Conservation (phyloP, 2,329 filamentous ascomycete species). For the Niveomyces coronatus region DNA sequence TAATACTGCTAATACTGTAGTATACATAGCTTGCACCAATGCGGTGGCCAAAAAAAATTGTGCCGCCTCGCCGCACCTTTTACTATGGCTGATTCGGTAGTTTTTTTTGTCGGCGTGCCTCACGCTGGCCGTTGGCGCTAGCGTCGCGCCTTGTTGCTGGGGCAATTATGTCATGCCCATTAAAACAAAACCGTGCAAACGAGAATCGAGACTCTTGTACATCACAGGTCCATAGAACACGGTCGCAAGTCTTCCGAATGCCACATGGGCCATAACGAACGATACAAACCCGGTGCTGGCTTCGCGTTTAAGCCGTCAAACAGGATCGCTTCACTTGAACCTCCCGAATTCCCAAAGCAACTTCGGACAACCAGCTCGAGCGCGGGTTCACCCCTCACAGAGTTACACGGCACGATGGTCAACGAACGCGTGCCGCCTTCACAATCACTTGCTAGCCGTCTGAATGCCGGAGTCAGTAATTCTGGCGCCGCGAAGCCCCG, state of each 20-base stretch:
- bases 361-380: constrained; percentile 8
- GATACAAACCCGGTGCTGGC: constrained; percentile 19
- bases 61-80: too few relatives aligned
- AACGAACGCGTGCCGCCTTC: constrained; percentile 35
- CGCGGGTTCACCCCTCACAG: constrained; percentile 12
- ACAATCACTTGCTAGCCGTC: constrained; percentile 26
- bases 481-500: constrained; percentile 1
- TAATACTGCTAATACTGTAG: too few relatives aligned
- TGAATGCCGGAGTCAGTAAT: constrained; percentile 20
- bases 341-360: constrained; percentile 13
- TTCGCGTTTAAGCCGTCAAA: constrained; percentile 23
- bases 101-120: too few relatives aligned
- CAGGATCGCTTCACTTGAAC: constrained; percentile 18
- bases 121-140: constrained; percentile 6
- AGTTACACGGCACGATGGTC: constrained; percentile 28
- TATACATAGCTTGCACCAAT: too few relatives aligned
- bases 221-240: constrained; percentile 9
- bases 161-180: constrained; percentile 20
- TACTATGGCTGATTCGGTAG: too few relatives aligned
- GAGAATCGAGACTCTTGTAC: constrained; percentile 9
- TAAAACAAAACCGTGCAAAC: constrained; percentile 13
- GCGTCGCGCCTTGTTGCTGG: constrained; percentile 16
- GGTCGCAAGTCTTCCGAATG: not conserved
- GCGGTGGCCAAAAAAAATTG: too few relatives aligned
- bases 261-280: constrained; percentile 12